Evolutionary conservation across 495 filamentous ascomycete genomes (phyloP).

Genomic region (Aspergillus asperescens): DNA sequence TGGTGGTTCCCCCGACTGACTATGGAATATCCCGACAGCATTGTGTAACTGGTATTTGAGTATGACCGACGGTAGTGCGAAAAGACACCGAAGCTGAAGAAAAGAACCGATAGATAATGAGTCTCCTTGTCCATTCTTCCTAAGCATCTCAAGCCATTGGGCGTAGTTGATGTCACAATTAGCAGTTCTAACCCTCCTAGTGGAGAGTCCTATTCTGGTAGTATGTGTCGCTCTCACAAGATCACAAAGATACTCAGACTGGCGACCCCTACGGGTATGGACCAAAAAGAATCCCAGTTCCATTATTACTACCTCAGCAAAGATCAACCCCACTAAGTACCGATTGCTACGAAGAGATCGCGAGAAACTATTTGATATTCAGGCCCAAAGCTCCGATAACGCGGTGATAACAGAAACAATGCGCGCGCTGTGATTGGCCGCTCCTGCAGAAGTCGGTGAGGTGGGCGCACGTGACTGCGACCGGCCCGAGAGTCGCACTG

Average conservation of each 20-base stretch:
- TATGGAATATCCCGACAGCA: not conserved
- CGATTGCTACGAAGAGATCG: not conserved
- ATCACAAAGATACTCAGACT: too few species aligned
- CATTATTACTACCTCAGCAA: not conserved
- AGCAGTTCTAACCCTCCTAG: too few species aligned
- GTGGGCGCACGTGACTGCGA: constrained; percentile 27
- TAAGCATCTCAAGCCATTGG: not conserved
- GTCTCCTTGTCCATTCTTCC: not conserved
- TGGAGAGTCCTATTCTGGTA: too few species aligned
- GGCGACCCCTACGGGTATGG: too few species aligned
- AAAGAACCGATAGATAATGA: not conserved
- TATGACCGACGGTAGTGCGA: not conserved
- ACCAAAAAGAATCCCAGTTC: not conserved
- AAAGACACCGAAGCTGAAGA: not conserved
- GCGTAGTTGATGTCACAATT: not conserved
- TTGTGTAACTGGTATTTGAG: not conserved
- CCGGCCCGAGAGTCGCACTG: constrained; percentile 26
- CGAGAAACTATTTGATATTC: not conserved
- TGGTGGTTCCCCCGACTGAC: not conserved
- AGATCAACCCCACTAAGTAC: not conserved
- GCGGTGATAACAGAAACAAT: constrained; percentile 20
- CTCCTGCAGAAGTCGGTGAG: constrained; percentile 25
- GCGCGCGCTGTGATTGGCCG: constrained; percentile 29
- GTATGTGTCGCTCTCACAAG: too few species aligned
- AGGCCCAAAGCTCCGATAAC: constrained; percentile 1